Evolutionary conservation across 2,329 filamentous ascomycete species (phyloP), one percentile per base, ranked within the genome.

Genomic region (Arthrinium phaeospermum): DNA sequence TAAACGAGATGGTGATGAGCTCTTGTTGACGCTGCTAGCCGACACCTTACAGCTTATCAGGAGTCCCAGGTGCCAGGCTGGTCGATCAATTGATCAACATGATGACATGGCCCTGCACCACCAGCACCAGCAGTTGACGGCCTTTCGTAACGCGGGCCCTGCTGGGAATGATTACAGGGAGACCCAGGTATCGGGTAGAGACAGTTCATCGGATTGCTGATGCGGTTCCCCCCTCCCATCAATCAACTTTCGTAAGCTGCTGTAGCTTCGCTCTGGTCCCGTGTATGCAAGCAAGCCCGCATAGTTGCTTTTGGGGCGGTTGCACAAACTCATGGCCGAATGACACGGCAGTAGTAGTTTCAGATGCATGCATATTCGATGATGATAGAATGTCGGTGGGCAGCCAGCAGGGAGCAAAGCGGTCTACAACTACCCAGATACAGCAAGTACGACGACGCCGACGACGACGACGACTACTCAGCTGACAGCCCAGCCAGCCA

Each of bases 1-100:
- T 41, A 64, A 64, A 64, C 57, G 57, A 64, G 57, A 64, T 64
- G 57, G 57, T 64, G 57, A 64, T 64, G 57, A 41, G 57, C 57
- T 41, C 57, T 64, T 64, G 57, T 64, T 41, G 57, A 64, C n/a
- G 57, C 57, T 64, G 57, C 30, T 64, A 64, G 57, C 57, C 57
- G 57, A n/a, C 34, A 64, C 57, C 19, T 19, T 24, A 34, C n/a
- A 22, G 34, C 34, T n/a, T 19, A 6, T 8, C 8, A 51, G 49
- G 27, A 30, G n/a, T 27, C 13, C 49, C 49, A 13, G n/a, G 49
- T 49, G 19, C 30, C 53, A 61, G 53, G 51, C 6, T 53, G 49
- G 10, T 27, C 51, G 19, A 30, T 30, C 27, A 19, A 34, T 22
- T 41, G 57, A n/a, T 12, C n/a, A 2, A n/a, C 30, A 64, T 37